phyloP scores from a whole-genome alignment of 345 rosid genomes.

The Mallotus nudiflorus region DNA sequence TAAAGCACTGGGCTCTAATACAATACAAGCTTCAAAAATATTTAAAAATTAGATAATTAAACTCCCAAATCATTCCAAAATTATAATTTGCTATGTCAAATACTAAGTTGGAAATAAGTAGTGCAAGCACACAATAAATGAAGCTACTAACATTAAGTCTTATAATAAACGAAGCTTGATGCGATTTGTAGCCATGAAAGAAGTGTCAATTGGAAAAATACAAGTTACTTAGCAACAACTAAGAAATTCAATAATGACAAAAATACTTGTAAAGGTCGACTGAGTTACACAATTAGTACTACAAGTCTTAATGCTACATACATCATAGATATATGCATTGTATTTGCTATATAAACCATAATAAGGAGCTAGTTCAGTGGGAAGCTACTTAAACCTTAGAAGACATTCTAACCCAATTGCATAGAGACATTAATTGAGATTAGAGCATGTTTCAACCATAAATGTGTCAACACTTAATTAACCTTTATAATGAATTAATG shows the following conservation, averaged over 20 bases:
- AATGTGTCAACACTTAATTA: neutral
- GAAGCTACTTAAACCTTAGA: no score
- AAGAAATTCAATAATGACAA: neutral
- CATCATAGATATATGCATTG: neutral
- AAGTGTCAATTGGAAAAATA: neutral
- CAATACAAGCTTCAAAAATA: constrained; percentile 16
- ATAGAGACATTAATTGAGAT: neutral
- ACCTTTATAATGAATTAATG: no score
- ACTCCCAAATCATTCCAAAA: constrained; percentile 3
- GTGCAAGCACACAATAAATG: neutral
- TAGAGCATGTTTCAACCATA: neutral
- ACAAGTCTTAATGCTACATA: no score
- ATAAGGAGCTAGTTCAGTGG: neutral
- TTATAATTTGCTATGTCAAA: neutral
- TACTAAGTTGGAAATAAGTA: no score
- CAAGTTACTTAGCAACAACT: neutral
- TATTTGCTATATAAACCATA: neutral
- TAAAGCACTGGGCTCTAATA: constrained; percentile 16
- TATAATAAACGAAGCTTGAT: constrained; percentile 1
- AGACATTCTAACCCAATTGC: no score
- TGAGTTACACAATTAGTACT: neutral
- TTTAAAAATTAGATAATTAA: constrained; percentile 18
- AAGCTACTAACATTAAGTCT: neutral
- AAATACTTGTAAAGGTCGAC: neutral
- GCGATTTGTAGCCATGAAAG: no score